These are phyloP conservation scores for Geotrichum bryndzae DNA, from an alignment of 1,139 yeast genomes.

Conservation along the genomic window DNA sequence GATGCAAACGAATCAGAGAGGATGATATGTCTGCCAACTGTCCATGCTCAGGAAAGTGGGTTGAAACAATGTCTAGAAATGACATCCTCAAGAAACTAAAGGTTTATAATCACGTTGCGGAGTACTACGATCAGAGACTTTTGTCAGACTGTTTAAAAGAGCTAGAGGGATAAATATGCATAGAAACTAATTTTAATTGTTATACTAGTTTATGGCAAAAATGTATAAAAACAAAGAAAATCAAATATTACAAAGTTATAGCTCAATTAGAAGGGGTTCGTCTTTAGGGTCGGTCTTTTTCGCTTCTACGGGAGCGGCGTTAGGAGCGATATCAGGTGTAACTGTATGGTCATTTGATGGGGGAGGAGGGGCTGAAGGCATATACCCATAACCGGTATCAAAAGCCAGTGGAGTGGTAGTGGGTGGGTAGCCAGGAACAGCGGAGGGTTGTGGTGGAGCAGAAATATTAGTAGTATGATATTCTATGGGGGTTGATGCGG, in stretches of 20 bases:
- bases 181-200: not conserved
- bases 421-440: not conserved
- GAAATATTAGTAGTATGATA: conserved; percentile 2
- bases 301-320: conserved; percentile 10
- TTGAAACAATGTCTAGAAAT: conserved; percentile 38
- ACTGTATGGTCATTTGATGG: conserved; percentile 6
- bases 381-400: not conserved
- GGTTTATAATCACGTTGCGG: conserved; percentile 55
- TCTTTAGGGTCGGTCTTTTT: conserved; percentile 20
- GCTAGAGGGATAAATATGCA: not conserved
- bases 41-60: conserved; percentile 84
- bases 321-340: conserved; percentile 14
- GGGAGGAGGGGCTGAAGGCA: conserved; percentile 2
- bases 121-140: conserved; percentile 54
- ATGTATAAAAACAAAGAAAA: not conserved
- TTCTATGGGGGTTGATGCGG: not conserved
- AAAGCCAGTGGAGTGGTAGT: conserved; percentile 1
- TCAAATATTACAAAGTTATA: conserved; percentile 20
- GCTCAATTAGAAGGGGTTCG: conserved; percentile 30
- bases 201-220: not conserved
- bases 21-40: conserved; percentile 73
- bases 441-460: conserved; percentile 8
- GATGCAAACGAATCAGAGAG: conserved; percentile 63
- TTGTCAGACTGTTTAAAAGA: conserved; percentile 47
- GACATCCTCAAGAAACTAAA: conserved; percentile 44